phyloP scores from a whole-genome alignment of 768 basidiomycete species.

The Mycena capillaripes region DNA sequence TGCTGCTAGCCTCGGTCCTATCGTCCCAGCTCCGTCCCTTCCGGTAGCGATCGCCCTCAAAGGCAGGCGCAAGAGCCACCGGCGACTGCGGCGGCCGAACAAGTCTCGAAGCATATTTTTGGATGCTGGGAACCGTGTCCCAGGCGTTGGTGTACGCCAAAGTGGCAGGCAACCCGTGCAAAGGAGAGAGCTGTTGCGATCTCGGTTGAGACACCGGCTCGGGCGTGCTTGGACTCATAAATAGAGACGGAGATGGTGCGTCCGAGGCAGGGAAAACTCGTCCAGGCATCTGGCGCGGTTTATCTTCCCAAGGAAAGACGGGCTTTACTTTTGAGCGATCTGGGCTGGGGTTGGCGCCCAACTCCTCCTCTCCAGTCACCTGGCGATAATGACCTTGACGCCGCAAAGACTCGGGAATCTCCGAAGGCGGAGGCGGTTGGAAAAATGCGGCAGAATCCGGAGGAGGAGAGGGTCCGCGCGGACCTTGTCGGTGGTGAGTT shows the following conservation, averaged over 20 bases:
- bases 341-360: conserved; percentile 65
- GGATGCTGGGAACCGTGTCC: conserved; percentile 87
- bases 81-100: conserved; percentile 63
- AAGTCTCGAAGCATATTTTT: conserved; percentile 76
- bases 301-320: conserved; percentile 97
- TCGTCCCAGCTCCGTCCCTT: conserved; percentile 64
- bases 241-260: conserved; percentile 63
- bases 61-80: conserved; percentile 61
- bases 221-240: conserved; percentile 51
- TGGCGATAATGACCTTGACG: conserved; percentile 81
- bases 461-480: conserved; percentile 48
- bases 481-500: conserved; percentile 52
- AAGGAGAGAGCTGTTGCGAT: conserved; percentile 54
- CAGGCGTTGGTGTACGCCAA: conserved; percentile 85
- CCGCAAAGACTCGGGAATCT: conserved; percentile 77
- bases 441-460: conserved; percentile 68
- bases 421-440: conserved; percentile 68
- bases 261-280: conserved; percentile 83
- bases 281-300: conserved; percentile 72
- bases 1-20: conserved; percentile 75
- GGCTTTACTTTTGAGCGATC: conserved; percentile 80
- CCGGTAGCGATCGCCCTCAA: conserved; percentile 60
- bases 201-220: conserved; percentile 51
- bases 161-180: conserved; percentile 67
- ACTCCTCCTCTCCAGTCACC: conserved; percentile 65